phyloP scores from a whole-genome alignment of 192 early-diverging fungal species.

The Gryganskiella cystojenkinii region DNA sequence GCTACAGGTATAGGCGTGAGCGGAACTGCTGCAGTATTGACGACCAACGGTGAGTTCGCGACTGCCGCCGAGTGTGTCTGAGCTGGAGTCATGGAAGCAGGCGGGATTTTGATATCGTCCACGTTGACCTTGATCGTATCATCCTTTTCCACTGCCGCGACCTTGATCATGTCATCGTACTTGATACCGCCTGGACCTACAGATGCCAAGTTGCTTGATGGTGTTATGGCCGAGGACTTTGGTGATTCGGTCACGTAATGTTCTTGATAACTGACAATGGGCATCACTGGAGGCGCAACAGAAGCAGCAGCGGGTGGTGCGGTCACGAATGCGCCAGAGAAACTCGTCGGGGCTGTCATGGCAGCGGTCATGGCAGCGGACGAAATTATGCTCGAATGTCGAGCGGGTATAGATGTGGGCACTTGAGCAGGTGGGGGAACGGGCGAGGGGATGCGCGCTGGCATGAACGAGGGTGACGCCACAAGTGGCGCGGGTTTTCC shows the following conservation, averaged over 20 bases:
- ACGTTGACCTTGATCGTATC: conserved; percentile 35
- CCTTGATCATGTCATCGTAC: conserved; percentile 3
- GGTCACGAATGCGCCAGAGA: too few relatives aligned
- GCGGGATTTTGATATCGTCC: conserved; percentile 30
- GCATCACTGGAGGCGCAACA: neutral
- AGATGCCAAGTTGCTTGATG: too few relatives aligned
- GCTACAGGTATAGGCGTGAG: neutral
- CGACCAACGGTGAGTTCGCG: neutral
- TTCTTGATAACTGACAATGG: neutral
- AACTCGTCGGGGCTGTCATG: too few relatives aligned
- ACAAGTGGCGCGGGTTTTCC: neutral
- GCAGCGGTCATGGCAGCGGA: too few relatives aligned
- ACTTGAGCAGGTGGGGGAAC: neutral
- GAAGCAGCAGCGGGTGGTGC: neutral
- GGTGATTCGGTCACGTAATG: neutral
- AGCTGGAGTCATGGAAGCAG: conserved; percentile 9
- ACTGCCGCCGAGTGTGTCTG: neutral
- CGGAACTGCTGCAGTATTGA: too few relatives aligned
- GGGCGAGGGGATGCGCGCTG: neutral
- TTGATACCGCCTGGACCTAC: neutral
- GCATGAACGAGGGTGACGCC: neutral
- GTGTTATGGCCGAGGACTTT: conserved; percentile 1
- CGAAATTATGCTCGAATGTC: too few relatives aligned
- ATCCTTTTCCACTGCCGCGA: conserved; percentile 3
- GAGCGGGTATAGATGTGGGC: neutral